Conservation (phyloP, 129 eudicot species). For the Saposhnikovia divaricata region DNA sequence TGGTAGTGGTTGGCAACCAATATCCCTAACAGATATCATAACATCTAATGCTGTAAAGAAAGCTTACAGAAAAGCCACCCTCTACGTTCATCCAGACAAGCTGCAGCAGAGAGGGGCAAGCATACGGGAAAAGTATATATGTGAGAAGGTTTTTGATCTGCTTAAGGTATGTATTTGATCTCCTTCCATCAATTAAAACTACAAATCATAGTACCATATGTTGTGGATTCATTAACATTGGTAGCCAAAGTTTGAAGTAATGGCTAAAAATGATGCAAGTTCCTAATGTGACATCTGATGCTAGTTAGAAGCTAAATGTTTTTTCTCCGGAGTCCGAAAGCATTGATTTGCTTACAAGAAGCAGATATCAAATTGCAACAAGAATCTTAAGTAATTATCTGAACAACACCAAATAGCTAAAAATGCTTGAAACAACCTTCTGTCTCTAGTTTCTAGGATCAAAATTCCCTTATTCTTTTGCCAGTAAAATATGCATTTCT, state of each 20-base stretch:
- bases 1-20: constrained; percentile 88
- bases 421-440: not conserved
- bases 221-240: not conserved
- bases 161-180: constrained; percentile 50
- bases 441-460: not conserved
- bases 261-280: not conserved
- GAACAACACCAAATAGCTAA: not conserved
- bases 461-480: not conserved
- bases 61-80: constrained; percentile 94
- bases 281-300: not conserved
- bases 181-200: not conserved
- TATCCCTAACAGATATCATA: constrained; percentile 71
- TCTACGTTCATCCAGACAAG: constrained; percentile 92
- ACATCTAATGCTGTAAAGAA: constrained; percentile 77
- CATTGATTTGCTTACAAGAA: not conserved
- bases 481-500: not conserved
- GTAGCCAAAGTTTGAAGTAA: not conserved
- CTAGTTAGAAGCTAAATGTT: not conserved
- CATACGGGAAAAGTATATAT: constrained; percentile 82
- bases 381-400: not conserved
- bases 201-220: not conserved
- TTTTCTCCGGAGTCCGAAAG: not conserved
- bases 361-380: not conserved
- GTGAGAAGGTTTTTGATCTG: constrained; percentile 97
- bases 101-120: constrained; percentile 93